Evolutionary conservation across 139 green algal genomes (phyloP).

Genomic region (Dunaliella primolecta): DNA sequence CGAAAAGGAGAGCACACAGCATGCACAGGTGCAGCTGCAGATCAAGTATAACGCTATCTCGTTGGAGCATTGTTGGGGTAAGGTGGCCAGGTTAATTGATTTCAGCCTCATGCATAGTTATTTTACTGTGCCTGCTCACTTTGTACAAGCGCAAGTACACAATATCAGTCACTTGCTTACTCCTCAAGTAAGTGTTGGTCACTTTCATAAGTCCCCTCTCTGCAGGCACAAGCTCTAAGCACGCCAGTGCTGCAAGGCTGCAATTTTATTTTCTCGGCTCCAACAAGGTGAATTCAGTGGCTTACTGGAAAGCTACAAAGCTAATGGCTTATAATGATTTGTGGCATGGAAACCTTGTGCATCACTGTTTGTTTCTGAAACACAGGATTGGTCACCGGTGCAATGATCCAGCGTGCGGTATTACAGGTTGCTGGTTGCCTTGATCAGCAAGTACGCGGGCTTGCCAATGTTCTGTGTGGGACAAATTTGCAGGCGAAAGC

Average conservation of each 20-base stretch:
- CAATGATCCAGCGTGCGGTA: too few species aligned
- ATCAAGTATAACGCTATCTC: background rate
- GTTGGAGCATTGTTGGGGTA: background rate
- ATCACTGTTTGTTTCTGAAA: too few species aligned
- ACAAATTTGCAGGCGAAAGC: too few species aligned
- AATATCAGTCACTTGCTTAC: background rate
- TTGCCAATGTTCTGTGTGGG: too few species aligned
- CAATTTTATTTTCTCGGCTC: slow-evolving; percentile 81
- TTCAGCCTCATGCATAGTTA: background rate
- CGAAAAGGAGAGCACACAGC: too few species aligned
- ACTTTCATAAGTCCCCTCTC: background rate
- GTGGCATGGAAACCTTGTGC: too few species aligned
- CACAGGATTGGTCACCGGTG: too few species aligned
- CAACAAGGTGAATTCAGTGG: slow-evolving; percentile 66
- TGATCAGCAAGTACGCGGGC: too few species aligned
- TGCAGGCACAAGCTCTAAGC: background rate
- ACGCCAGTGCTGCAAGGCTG: slow-evolving; percentile 58
- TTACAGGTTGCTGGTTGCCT: too few species aligned
- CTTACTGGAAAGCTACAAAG: too few species aligned
- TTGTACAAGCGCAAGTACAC: background rate
- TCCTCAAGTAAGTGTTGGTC: background rate
- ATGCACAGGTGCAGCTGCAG: background rate
- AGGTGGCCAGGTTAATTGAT: background rate
- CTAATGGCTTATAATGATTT: too few species aligned
- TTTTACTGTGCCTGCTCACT: background rate